phyloP scores from a whole-genome alignment of 345 rosid genomes.

The Rhodamnia argentea region DNA sequence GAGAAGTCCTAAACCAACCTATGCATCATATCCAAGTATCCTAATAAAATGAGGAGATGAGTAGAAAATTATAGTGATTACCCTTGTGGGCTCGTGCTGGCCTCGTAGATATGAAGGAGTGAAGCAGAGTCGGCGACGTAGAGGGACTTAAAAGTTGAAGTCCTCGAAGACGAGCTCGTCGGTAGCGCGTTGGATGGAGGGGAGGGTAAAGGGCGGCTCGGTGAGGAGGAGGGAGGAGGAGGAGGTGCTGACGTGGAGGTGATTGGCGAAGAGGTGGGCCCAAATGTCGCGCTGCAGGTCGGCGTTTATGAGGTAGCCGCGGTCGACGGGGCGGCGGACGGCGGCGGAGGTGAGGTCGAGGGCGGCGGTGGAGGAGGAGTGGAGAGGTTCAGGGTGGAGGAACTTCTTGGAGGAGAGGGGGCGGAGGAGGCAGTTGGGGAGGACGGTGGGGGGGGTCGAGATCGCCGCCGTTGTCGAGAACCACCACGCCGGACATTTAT shows the following conservation, averaged over 20 bases:
- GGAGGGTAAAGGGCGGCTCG: slow-evolving; percentile 62
- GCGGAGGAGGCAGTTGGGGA: slow-evolving; percentile 82
- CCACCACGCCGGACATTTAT: slow-evolving; percentile 28
- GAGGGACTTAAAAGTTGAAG: slow-evolving; percentile 55
- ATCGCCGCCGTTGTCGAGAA: slow-evolving; percentile 90
- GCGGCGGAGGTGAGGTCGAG: slow-evolving; percentile 39
- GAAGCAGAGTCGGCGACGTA: slow-evolving; percentile 63
- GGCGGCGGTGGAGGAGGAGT: not conserved
- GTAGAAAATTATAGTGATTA: not conserved
- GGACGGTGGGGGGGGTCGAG: slow-evolving; percentile 57
- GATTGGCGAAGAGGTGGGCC: slow-evolving; percentile 62
- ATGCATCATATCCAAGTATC: not conserved
- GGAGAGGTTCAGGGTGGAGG: slow-evolving; percentile 31
- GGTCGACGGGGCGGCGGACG: slow-evolving; percentile 90
- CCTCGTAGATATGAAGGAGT: slow-evolving; percentile 79
- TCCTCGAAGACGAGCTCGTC: slow-evolving; percentile 93
- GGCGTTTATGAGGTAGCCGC: slow-evolving; percentile 82
- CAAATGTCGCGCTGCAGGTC: slow-evolving; percentile 88
- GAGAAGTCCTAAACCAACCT: not conserved
- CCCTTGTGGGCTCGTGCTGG: slow-evolving; percentile 40
- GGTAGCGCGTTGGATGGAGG: slow-evolving; percentile 67
- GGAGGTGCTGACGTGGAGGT: slow-evolving; percentile 44
- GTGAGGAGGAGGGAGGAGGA: slow-evolving; percentile 71
- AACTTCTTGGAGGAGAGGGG: slow-evolving; percentile 77
- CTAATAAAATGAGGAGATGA: too few species aligned